Base-by-base conservation (phyloP, 345 rosid species). In the Corchorus olitorius region DNA sequence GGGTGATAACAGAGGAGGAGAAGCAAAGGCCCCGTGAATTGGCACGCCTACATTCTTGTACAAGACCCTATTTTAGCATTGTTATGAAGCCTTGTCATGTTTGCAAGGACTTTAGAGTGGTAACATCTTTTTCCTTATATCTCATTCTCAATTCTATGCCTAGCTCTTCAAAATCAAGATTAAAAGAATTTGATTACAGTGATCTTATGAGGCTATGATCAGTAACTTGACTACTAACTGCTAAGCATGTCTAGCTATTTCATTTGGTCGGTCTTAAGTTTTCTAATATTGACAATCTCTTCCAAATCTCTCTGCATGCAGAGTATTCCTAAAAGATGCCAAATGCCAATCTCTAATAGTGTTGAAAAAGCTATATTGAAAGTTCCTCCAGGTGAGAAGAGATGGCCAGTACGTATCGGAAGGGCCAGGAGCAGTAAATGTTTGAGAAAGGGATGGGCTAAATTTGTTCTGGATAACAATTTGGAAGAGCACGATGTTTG, bases 401-500 rank as follows among this genome's bases (percentile, higher is more conserved):
- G 14, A 54, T 71, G 61, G 75, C 33, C 27, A 27, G 75, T 54
- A 53, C 8, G 48, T 8, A 39, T 54, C 27, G 11, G 1, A 37
- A 4, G n/a, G n/a, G 12, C 6, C 60, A 52, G 1, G 49, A 5
- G 16, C 4, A 43, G 33, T 19, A 14, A 2, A 13, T 17, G 1
- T 1, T 50, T 71, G 5, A 15, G 16, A 58, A 19, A 8, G 9
- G 75, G 75, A 71, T 71, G 75, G 75, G 19, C 1, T 16, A 15
- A 53, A 20, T 71, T 71, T 55, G 75, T 71, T 34, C 0, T 34
- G 73, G 60, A 70, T 2, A 70, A 70, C 73, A 70, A 70, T 60
- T 70, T 70, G 73, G 60, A 52, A 71, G 27, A 34, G 16, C 27
- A 17, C 35, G 75, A 71, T 71, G 63, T 22, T 71, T 71, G 75